Evolutionary conservation across 2,329 filamentous ascomycete species (phyloP), one percentile per base, ranked within the genome.

Genomic region (Paracamarosporium sp.): DNA sequence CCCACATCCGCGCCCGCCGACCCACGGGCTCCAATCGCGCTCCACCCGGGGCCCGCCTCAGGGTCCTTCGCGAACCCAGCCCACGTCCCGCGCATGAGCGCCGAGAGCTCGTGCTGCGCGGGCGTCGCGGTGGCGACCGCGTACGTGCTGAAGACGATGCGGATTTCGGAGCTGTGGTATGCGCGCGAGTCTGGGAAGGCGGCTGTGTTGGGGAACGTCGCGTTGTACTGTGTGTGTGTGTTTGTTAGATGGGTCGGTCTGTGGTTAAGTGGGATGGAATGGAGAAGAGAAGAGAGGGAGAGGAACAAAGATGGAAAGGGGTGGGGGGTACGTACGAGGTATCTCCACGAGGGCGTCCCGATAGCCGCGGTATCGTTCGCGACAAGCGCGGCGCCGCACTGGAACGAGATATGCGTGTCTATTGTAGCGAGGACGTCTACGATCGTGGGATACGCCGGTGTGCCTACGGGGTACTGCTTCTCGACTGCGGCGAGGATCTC

Each of bases 61-160:
- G 70, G 70, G 25, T 72, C 66, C 55, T 67, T 72, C 7, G 70
- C 70, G 31, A 73, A 73, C 7, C 52, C 52, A 5, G 70, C 69
- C 70, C 70, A 73, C 4, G 66, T 59, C 3, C 59, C 47, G 5
- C 60, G 64, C 64, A 73, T 67, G 38, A 54, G 65, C 4, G 58
- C 55, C 2, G 60, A 58, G 2, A 71, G 57, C 11, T 59, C 62
- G 27, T 59, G 55, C 36, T 73, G 52, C 20, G 68, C 61, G 6
- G 60, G 63, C 3, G 69, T 71, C 1, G 61, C 55, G 20, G 65
- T 67, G 5, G 27, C 38, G 0, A 12, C 25, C 4, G 56, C 33
- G 17, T 69, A 70, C 4, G 67, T 70, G 25, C 65, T 53, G 40
- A 72, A 72, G 1, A 71, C 65, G 3, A 67, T 50, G 1, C 54